Percentiles rank a stretch among this genome's conserved stretches.
Conservation (phyloP, 2,329 filamentous ascomycete species). For the Cordyceps militaris region DNA sequence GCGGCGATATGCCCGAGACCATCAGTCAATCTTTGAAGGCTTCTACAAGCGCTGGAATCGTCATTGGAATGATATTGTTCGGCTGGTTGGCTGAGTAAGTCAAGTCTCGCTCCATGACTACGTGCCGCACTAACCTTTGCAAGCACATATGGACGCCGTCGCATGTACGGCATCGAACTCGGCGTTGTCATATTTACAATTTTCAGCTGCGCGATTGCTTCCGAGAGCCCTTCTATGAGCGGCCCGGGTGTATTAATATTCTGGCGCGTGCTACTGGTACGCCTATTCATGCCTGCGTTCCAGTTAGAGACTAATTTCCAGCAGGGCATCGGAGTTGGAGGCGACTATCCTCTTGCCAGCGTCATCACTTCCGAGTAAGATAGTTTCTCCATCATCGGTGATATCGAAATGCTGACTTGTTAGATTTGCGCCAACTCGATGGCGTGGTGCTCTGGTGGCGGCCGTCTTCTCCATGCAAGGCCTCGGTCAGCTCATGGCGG, state of each 20-base stretch:
- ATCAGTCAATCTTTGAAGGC: conserved; percentile 72
- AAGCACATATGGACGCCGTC: conserved; percentile 61
- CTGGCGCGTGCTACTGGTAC: conserved; percentile 67
- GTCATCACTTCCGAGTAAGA: conserved; percentile 70
- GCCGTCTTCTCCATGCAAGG: conserved; percentile 82
- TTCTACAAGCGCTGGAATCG: conserved; percentile 71
- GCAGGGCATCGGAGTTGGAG: conserved; percentile 66
- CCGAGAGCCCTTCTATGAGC: conserved; percentile 53
- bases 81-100: conserved; percentile 64
- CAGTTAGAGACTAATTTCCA: neutral
- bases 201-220: conserved; percentile 57
- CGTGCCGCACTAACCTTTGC: neutral
- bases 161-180: conserved; percentile 76
- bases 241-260: conserved; percentile 59
- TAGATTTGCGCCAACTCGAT: conserved; percentile 72
- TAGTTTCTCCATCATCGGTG: conserved; percentile 3
- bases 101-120: neutral
- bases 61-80: conserved; percentile 71
- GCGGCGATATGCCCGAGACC: conserved; percentile 52
- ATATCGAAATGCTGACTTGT: conserved; percentile 15
- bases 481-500: conserved; percentile 67
- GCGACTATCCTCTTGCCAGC: conserved; percentile 73
- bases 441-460: conserved; percentile 77
- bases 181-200: conserved; percentile 66
- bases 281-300: conserved; percentile 4